A percentile compares a stretch with the other conserved stretches of the same genome.
These are phyloP conservation scores for Rhodosporidiobolus odoratus DNA, from an alignment of 768 basidiomycete genomes.

Conservation along the genomic window DNA sequence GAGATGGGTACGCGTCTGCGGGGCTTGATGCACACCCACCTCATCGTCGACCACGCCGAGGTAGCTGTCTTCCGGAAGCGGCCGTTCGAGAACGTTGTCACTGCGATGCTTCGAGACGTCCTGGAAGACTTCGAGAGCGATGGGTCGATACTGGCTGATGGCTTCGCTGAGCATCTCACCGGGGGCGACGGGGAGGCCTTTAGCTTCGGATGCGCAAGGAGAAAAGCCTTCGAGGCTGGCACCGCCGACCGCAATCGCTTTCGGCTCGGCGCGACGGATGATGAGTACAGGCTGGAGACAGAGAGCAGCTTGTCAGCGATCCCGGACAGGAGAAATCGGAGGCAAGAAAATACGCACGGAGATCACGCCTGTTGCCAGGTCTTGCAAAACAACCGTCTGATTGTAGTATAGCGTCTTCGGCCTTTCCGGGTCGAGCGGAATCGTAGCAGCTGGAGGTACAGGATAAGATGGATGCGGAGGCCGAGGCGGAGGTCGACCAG, in stretches of 20 bases:
- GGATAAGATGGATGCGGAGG: slow-evolving; percentile 61
- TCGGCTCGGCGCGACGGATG: slow-evolving; percentile 88
- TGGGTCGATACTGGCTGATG: slow-evolving; percentile 91
- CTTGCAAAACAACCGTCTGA: slow-evolving; percentile 90
- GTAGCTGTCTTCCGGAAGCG: slow-evolving; percentile 65
- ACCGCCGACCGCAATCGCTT: slow-evolving; percentile 81
- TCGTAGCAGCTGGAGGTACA: slow-evolving; percentile 82
- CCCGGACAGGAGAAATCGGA: too few relatives aligned
- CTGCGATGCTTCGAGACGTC: slow-evolving; percentile 56
- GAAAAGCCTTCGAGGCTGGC: slow-evolving; percentile 68
- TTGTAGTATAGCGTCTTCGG: slow-evolving; percentile 91
- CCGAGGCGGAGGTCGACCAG: slow-evolving; percentile 59
- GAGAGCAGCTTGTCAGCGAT: not conserved
- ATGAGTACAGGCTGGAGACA: slow-evolving; percentile 64
- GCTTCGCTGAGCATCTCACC: slow-evolving; percentile 90
- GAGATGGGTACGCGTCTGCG: slow-evolving; percentile 63
- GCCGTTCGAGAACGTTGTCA: not conserved
- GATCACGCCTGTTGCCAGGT: slow-evolving; percentile 85
- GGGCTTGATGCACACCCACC: slow-evolving; percentile 80
- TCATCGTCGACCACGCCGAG: slow-evolving; percentile 88
- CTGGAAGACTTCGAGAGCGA: slow-evolving; percentile 72
- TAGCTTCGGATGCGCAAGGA: slow-evolving; percentile 61
- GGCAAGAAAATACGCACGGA: slow-evolving; percentile 47
- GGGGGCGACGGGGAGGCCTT: slow-evolving; percentile 71
- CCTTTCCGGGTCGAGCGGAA: slow-evolving; percentile 68